phyloP scores from a whole-genome alignment of 2,329 filamentous ascomycete genomes.

The Ceratocystis cubensis region DNA sequence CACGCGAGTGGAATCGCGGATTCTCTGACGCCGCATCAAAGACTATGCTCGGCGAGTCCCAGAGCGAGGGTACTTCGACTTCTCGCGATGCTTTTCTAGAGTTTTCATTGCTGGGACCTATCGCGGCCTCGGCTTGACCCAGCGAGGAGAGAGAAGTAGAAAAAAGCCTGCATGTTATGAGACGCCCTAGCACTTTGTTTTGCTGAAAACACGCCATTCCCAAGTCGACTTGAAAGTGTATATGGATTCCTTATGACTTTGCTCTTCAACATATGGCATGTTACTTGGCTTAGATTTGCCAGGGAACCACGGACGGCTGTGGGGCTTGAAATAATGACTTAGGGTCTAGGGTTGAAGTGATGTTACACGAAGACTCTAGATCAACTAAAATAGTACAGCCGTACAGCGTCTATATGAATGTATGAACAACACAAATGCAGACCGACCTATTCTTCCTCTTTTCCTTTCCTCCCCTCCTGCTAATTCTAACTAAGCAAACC shows the following conservation, averaged over 20 bases:
- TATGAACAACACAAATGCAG: background rate
- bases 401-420: background rate
- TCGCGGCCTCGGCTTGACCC: background rate
- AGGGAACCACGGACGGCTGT: background rate
- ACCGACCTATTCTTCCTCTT: too few relatives aligned
- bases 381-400: background rate
- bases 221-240: background rate
- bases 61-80: conserved; percentile 7
- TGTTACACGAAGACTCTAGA: background rate
- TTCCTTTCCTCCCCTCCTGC: background rate
- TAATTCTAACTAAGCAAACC: conserved; percentile 46
- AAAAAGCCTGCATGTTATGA: background rate
- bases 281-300: background rate
- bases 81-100: background rate
- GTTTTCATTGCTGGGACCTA: background rate
- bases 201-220: background rate
- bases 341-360: background rate
- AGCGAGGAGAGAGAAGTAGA: background rate
- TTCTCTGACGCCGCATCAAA: conserved; percentile 8
- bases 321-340: background rate
- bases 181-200: background rate
- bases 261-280: background rate
- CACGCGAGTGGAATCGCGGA: conserved; percentile 8
- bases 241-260: background rate
- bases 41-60: conserved; percentile 13